Evolutionary conservation across 345 rosid species (phyloP).

Genomic region (Geranium rotundifolium): DNA sequence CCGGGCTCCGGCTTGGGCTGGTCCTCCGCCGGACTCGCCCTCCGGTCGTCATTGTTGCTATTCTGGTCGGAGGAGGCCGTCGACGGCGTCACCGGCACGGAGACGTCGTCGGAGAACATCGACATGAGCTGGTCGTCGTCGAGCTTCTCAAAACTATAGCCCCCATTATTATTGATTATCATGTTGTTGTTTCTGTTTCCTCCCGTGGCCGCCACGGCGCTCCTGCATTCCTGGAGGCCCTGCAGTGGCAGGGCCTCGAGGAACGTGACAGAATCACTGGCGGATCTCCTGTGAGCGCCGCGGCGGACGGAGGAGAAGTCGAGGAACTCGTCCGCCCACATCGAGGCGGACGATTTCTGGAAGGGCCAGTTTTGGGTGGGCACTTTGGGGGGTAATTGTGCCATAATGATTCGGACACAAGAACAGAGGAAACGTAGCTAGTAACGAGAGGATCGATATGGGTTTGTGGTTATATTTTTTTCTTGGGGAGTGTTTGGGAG

Average conservation of each 20-base stretch:
- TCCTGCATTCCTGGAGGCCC: too few species aligned
- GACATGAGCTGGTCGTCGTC: conserved; percentile 65
- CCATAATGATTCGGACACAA: not conserved
- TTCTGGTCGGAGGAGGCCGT: conserved; percentile 48
- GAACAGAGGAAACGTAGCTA: too few species aligned
- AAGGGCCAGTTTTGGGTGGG: conserved; percentile 1
- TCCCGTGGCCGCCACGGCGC: not conserved
- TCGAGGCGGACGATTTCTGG: conserved; percentile 24
- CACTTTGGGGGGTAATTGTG: conserved; percentile 7
- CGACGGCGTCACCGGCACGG: conserved; percentile 23
- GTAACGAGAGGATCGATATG: not conserved
- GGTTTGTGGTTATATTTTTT: too few species aligned
- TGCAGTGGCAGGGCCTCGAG: conserved; percentile 31
- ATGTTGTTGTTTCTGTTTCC: not conserved
- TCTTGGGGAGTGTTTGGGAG: not conserved
- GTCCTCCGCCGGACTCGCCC: conserved; percentile 12
- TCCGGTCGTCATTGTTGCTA: conserved; percentile 43
- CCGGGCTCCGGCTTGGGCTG: conserved; percentile 28
- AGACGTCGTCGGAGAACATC: conserved; percentile 50
- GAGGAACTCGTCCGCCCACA: conserved; percentile 75
- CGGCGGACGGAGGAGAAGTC: conserved; percentile 69
- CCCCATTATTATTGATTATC: not conserved
- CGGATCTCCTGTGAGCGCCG: conserved; percentile 66
- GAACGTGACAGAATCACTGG: conserved; percentile 71
- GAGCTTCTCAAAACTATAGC: conserved; percentile 29